Conservation (phyloP, 192 early-diverging fungal genomes). For the Coemansia sp. region DNA sequence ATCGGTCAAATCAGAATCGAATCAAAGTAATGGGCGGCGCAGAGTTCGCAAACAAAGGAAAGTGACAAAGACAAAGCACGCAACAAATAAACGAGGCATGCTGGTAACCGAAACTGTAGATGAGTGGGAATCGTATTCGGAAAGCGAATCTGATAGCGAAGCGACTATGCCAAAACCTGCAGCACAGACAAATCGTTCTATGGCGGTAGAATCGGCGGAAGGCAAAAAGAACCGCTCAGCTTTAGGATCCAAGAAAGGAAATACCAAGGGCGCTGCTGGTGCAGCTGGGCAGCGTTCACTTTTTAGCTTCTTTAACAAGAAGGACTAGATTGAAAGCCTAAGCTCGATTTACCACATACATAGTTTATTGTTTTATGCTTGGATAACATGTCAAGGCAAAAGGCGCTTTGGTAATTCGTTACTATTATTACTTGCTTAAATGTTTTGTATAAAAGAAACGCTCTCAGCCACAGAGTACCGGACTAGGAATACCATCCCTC, state of each 20-base stretch:
- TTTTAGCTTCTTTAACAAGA: constrained; percentile 47
- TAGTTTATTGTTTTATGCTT: no score
- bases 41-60: constrained; percentile 48
- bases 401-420: no score
- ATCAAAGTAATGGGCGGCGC: background rate
- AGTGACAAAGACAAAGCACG: constrained; percentile 41
- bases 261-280: constrained; percentile 14
- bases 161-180: constrained; percentile 5
- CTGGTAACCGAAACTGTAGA: constrained; percentile 45
- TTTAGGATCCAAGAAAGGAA: constrained; percentile 3
- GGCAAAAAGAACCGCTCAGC: background rate
- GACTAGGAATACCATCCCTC: no score
- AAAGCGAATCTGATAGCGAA: constrained; percentile 38
- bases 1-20: background rate
- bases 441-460: no score
- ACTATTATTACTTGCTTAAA: no score
- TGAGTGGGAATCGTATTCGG: constrained; percentile 48
- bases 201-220: no score
- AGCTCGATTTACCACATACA: no score
- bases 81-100: constrained; percentile 49
- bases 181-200: no score
- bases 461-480: no score
- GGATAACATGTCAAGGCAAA: no score
- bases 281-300: constrained; percentile 37
- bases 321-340: constrained; percentile 8